Percentiles rank a stretch among this genome's conserved stretches.
Evolutionary conservation across 176 grass and related monocot species (phyloP).

Genomic region (Metroxylon sagu): DNA sequence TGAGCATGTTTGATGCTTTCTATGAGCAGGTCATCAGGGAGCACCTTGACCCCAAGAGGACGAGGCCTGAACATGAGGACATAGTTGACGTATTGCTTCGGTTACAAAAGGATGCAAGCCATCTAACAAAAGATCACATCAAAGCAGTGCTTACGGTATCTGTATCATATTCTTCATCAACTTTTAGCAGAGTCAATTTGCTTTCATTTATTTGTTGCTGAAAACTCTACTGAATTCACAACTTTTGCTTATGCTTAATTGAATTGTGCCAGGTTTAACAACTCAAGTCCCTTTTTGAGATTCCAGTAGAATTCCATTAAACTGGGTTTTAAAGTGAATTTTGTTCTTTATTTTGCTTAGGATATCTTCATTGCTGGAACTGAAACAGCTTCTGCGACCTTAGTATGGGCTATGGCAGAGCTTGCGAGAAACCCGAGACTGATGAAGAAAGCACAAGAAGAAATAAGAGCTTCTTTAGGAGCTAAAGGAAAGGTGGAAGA

Average conservation of each 20-base stretch:
- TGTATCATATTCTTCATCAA: background rate
- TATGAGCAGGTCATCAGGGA: background rate
- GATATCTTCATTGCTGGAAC: slow-evolving; percentile 25
- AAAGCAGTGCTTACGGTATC: slow-evolving; percentile 18
- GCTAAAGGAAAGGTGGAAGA: slow-evolving; percentile 10
- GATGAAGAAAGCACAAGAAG: slow-evolving; percentile 25
- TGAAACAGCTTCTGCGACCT: slow-evolving; percentile 13
- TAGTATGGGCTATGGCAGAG: slow-evolving; percentile 30
- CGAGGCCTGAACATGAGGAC: background rate
- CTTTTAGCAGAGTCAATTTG: too few relatives aligned
- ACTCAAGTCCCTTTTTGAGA: too few relatives aligned
- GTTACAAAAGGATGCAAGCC: slow-evolving; percentile 5
- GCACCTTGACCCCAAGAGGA: background rate
- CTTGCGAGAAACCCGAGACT: slow-evolving; percentile 3
- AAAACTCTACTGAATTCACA: too few relatives aligned
- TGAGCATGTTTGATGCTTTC: slow-evolving; percentile 3
- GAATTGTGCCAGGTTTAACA: too few relatives aligned
- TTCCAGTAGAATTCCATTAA: too few relatives aligned
- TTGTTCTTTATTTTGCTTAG: background rate
- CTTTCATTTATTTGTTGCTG: too few relatives aligned
- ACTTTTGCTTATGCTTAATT: too few relatives aligned
- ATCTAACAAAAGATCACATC: slow-evolving; percentile 14
- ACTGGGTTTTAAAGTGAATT: too few relatives aligned
- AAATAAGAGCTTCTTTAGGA: slow-evolving; percentile 11
- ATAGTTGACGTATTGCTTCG: background rate